Evolutionary conservation across 2,329 filamentous ascomycete species (phyloP).

Genomic region (Ascochyta rabiei): DNA sequence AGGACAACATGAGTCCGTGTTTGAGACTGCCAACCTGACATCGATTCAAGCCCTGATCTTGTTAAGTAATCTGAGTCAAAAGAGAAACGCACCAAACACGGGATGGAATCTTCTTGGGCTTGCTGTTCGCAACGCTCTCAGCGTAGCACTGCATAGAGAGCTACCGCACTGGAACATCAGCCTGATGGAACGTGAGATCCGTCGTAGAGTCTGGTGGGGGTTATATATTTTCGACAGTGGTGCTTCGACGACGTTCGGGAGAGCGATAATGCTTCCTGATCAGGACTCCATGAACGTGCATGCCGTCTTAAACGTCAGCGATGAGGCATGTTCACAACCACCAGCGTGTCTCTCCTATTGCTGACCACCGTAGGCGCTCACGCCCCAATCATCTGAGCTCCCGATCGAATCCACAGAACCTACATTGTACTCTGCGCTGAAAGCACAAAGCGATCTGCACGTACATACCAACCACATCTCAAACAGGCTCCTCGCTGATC

Average conservation of each 20-base stretch:
- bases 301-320: conserved; percentile 28
- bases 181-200: conserved; percentile 31
- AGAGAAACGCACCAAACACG: conserved; percentile 32
- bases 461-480: conserved; percentile 34
- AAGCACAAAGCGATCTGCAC: conserved; percentile 30
- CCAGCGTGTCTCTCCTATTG: not conserved
- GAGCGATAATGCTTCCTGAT: conserved; percentile 33
- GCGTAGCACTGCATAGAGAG: conserved; percentile 34
- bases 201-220: conserved; percentile 35
- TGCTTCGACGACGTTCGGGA: conserved; percentile 34
- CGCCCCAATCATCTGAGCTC: conserved; percentile 25
- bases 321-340: conserved; percentile 19
- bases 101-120: conserved; percentile 36
- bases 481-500: conserved; percentile 31
- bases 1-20: conserved; percentile 34
- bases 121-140: conserved; percentile 31
- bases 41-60: conserved; percentile 34
- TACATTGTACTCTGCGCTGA: conserved; percentile 31
- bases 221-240: conserved; percentile 36
- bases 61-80: conserved; percentile 33
- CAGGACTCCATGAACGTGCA: conserved; percentile 36
- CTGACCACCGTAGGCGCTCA: conserved; percentile 24
- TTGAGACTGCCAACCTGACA: conserved; percentile 31
- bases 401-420: conserved; percentile 25
- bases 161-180: conserved; percentile 37